Percentiles rank a stretch among this genome's conserved stretches.
Evolutionary conservation across 73 alveolate species (phyloP).

Genomic region (Paramecium primaurelia): DNA sequence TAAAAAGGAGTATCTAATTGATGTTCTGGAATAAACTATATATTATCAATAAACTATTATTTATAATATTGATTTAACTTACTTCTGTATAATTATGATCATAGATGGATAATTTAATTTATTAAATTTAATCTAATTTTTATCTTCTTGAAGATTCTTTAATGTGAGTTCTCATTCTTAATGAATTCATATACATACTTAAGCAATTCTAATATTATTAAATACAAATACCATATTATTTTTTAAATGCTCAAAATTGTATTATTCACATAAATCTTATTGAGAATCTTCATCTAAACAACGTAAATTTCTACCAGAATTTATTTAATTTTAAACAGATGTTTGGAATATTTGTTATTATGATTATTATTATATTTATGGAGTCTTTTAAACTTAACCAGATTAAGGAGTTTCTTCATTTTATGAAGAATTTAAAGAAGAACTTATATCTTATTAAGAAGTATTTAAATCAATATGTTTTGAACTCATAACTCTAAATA

Average conservation of each 20-base stretch:
- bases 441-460: neutral
- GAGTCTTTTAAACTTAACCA: neutral
- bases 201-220: neutral
- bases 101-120: neutral
- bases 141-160: neutral
- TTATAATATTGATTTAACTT: neutral
- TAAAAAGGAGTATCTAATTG: neutral
- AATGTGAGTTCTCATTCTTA: constrained; percentile 35
- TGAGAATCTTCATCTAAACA: neutral
- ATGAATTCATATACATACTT: constrained; percentile 4
- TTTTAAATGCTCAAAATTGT: neutral
- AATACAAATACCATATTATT: neutral
- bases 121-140: neutral
- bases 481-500: neutral
- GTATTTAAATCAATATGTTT: neutral
- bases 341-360: no score
- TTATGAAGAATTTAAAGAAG: neutral
- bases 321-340: neutral
- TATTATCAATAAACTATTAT: constrained; percentile 1
- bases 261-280: neutral
- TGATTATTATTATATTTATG: neutral
- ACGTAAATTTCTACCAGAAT: neutral
- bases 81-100: constrained; percentile 44
- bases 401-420: neutral
- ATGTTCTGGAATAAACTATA: neutral